Base-by-base conservation (phyloP, 2,329 filamentous ascomycete genomes). In the Fusarium sp. region DNA sequence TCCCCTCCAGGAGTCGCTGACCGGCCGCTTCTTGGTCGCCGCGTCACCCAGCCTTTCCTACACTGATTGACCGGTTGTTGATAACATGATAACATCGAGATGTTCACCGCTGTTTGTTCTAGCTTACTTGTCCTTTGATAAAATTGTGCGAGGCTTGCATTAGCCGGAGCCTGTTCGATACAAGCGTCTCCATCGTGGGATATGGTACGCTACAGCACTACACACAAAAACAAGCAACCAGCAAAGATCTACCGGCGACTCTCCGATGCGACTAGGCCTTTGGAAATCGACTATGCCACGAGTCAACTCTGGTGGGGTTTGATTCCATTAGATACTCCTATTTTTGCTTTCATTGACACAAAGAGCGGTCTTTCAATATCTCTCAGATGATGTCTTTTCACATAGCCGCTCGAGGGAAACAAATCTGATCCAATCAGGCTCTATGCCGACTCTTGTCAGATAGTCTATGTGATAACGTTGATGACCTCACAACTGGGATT, bases 91-190 rank as follows among this genome's bases (percentile, higher is more conserved):
- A 46, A 45, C 48, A 9, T 42, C 41, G 28, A 46, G 13, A 5
- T 49, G 58, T 70, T 67, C 67, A 70, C 68, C 68, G 68, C 68
- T 51, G 63, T 70, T 70, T 70, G 60, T 60, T 46, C 29, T 31
- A 31, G 35, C 19, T 19, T 35, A 46, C 63, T 52, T 34, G 39
- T 53, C 38, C 35, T 24, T 32, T 25, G n/a, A 52, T 25, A 32
- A 52, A 43, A 43, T 43, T 61, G 59, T 35, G 34, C 39, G 36
- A 36, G 58, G 56, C 67, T 65, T 70, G 65, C 68, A 69, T 67
- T 70, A 70, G 63, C 44, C 43, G 61, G 43, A 53, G 35, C 12
- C 47, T 45, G 59, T 65, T 70, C 40, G 40, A 58, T 64, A 50
- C 36, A 65, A 57, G 51, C 34, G 53, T 67, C 62, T 50, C 60